Base-by-base conservation (phyloP, 371 early-diverging fungal genomes). In the Mortierella sp. region DNA sequence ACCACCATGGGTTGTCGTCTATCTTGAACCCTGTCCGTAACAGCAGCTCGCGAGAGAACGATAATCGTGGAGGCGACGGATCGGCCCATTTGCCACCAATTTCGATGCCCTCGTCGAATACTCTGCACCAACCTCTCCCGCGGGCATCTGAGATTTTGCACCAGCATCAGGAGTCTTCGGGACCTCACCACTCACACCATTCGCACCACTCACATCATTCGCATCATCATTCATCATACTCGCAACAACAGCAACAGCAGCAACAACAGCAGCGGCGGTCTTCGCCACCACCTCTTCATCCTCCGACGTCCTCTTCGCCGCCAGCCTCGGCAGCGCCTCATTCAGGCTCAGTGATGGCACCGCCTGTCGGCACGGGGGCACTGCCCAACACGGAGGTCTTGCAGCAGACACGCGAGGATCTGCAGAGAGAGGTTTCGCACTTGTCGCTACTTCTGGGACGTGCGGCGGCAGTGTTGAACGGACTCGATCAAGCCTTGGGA, bases 351-450 rank as follows among this genome's bases (percentile, higher is more conserved):
- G 80, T 73, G 66, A 58, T 58, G 61, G 24, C 58, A 26, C 52
- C 43, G 2, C 13, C 65, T 8, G 19, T 7, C 1, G 64, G 63
- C 14, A 34, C 44, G 31, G 34, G 63, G 19, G 58, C 34, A 3
- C 70, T 70, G 26, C 40, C 82, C 8, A 88, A 86, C n/a, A 87
- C 84, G 4, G 85, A 89, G 45, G 86, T 89, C 26, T 73, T 91
- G 24, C 87, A 90, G 71, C 88, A 90, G 39, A 91, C 92, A 73
- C 90, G 92, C 29, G 85, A 90, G 74, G 91, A 93, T 78, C 79
- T 93, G 24, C 91, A 91, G 66, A 84, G 90, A 55, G 92, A 93
- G 74, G 89, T 93, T 22, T 85, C 88, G 11, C 89, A 91, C 68
- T 77, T 93, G 29, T 90, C 89, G 2, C 87, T 86, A 75, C 79